Evolutionary conservation across 768 basidiomycete species (phyloP), one percentile per base, ranked within the genome.

Genomic region (Cyclocybe cylindracea): DNA sequence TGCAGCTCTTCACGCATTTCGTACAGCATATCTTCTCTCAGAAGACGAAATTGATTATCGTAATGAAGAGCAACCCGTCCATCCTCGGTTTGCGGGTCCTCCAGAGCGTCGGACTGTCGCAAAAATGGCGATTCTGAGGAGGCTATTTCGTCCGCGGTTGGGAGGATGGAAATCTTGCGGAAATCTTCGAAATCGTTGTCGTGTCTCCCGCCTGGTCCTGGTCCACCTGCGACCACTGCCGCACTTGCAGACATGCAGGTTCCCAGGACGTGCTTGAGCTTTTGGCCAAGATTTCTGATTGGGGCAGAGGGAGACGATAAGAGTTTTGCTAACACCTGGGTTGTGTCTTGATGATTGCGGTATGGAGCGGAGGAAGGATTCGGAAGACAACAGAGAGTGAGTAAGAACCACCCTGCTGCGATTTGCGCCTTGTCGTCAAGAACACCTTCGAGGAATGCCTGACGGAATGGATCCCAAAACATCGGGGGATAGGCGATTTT

Each of bases 131-230:
- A 53, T 33, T 77, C 73, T 3, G 54, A 64, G 34, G 68, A 85
- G 1, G 51, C 54, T 4, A 86, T 62, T 61, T 89, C 87, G 38
- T 80, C 78, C 0, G 82, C 75, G 5, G 84, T 84, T 1, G 87
- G 87, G 5, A 85, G 66, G 39, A 89, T 83, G n/a, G 79, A 65
- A 16, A 88, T 84, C 7, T 78, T 54, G 5, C 80, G 78, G 55
- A 85, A 88, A 46, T 86, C 76, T 10, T 65, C 66, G 42, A 81
- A 80, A 61, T 89, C 86, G 46, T 89, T 88, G 57, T 87, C 85
- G 50, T 88, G 87, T 3, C 87, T 74, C 3, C 86, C 86, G 0
- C 87, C 87, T 1, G 86, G 80, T 7, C 67, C 65, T 14, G 61
- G 55, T 1, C 66, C 71, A 3, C 16, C 18, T 14, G 11, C 39